Base-by-base conservation (phyloP, 768 basidiomycete species). In the Aureoboletus auriporus region DNA sequence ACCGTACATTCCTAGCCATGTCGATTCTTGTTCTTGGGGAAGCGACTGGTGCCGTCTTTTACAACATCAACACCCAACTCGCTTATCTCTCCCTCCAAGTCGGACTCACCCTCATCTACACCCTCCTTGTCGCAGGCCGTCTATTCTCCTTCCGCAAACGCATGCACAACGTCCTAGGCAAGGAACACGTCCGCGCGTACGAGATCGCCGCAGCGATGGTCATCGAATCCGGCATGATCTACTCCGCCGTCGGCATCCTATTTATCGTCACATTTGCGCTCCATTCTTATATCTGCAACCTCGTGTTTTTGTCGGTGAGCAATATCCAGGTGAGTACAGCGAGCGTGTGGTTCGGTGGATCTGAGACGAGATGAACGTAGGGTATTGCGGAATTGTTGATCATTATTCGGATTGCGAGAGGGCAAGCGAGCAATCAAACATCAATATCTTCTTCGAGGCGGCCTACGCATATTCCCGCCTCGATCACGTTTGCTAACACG, bases 201-300 rank as follows among this genome's bases (percentile, higher is more conserved):
- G 53, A 63, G 14, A 54, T 48, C 5, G 58, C 69, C 0, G 42
- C 55, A 1, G 48, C 59, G 17, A 70, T 73, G 62, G 44, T 71
- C 17, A 50, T 74, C 50, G 71, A 75, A 44, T 69, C 66, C 9
- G 67, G 71, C 2, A 51, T 62, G 1, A 38, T 64, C 12, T 70
- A 69, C 42, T 41, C 64, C 0, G 35, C 52, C 1, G 47, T 63
- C 27, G 58, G 54, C 10, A 27, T 70, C 11, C 37, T 69, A 13
- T 72, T 69, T 50, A 51, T 74, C 28, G 29, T 71, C 9, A 44
- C 63, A 1, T 68, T 61, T 36, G 63, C 58, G 1, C 20, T 56
- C 1, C 47, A 61, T 40, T 58, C 50, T 7, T 45, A 59, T 7
- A 8, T 69, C n/a, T 57, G 59, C 16, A 69, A 71, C 46, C 52